These are phyloP conservation scores for Diplodia seriata DNA, from an alignment of 2,329 filamentous ascomycete genomes.

Conservation along the genomic window DNA sequence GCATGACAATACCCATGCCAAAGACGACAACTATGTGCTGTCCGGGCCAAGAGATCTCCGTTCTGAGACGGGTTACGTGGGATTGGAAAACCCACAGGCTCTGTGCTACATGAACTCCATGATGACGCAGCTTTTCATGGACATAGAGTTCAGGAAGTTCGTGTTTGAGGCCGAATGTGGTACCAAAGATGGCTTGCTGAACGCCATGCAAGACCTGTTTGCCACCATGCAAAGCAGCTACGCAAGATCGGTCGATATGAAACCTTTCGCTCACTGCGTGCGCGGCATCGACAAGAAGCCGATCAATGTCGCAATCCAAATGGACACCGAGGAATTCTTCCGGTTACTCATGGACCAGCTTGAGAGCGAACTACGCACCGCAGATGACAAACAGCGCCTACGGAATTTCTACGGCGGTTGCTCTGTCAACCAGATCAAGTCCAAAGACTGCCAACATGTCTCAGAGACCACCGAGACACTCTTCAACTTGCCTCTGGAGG, in stretches of 20 bases:
- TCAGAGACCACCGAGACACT: constrained; percentile 91
- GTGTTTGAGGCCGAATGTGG: constrained; percentile 67
- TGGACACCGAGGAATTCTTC: constrained; percentile 99
- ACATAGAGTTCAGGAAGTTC: constrained; percentile 83
- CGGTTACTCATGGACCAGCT: constrained; percentile 90
- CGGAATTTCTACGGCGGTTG: constrained; percentile 89
- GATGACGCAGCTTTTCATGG: constrained; percentile 96
- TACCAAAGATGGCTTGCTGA: constrained; percentile 67
- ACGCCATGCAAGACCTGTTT: constrained; percentile 82
- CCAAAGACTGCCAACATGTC: constrained; percentile 91
- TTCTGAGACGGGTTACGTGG: constrained; percentile 81
- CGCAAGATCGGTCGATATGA: constrained; percentile 75
- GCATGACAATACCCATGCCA: constrained; percentile 34
- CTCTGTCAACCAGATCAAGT: constrained; percentile 92
- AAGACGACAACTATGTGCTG: constrained; percentile 60
- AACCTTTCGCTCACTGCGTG: constrained; percentile 74
- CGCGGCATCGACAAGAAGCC: constrained; percentile 80
- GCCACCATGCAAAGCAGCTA: constrained; percentile 84
- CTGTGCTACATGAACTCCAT: constrained; percentile 98
- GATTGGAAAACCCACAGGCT: constrained; percentile 89
- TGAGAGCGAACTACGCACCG: constrained; percentile 77
- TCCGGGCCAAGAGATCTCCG: constrained; percentile 74
- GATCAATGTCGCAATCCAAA: constrained; percentile 89
- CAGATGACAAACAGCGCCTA: constrained; percentile 74
- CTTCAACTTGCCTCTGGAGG: constrained; percentile 93